Percentiles rank a stretch among this genome's conserved stretches.
phyloP scores from a whole-genome alignment of 805 yeast species.

The Metschnikowia corniflorae region DNA sequence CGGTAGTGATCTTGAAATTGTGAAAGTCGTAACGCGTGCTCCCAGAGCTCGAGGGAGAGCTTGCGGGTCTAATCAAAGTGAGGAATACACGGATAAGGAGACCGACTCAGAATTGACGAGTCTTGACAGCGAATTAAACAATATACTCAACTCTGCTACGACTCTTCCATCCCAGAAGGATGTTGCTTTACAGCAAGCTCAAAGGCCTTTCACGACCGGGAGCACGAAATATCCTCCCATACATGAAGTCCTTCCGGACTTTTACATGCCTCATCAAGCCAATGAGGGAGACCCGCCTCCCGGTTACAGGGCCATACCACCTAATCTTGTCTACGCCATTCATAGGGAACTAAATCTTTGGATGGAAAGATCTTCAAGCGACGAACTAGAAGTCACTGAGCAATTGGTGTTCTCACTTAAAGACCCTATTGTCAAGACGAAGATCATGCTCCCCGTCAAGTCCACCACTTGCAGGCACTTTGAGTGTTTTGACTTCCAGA shows the following conservation, averaged over 20 bases:
- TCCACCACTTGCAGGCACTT: constrained; percentile 36
- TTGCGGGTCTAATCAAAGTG: too few relatives aligned
- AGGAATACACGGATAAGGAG: neutral
- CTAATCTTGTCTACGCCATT: constrained; percentile 27
- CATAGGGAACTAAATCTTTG: constrained; percentile 24
- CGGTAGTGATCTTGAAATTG: constrained; percentile 18
- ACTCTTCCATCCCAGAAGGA: constrained; percentile 7
- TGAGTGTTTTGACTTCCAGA: constrained; percentile 44
- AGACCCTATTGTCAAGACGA: constrained; percentile 40
- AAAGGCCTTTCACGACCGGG: neutral
- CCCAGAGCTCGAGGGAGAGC: too few relatives aligned
- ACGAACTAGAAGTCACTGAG: constrained; percentile 33
- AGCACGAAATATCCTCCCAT: neutral
- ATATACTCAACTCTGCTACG: constrained; percentile 9
- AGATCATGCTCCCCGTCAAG: constrained; percentile 39
- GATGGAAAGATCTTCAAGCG: constrained; percentile 20
- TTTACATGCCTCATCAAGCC: constrained; percentile 8
- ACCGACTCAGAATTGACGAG: constrained; percentile 14
- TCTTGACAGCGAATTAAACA: constrained; percentile 15
- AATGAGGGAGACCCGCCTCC: constrained; percentile 16
- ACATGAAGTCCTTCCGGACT: constrained; percentile 8
- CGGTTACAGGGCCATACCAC: constrained; percentile 27
- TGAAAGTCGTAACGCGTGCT: constrained; percentile 11
- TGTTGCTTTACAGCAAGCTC: neutral
- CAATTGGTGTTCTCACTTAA: constrained; percentile 35